A percentile compares a stretch with the other conserved stretches of the same genome.
Evolutionary conservation across 2,329 filamentous ascomycete genomes (phyloP).

Genomic region (Calonectria henricotiae): DNA sequence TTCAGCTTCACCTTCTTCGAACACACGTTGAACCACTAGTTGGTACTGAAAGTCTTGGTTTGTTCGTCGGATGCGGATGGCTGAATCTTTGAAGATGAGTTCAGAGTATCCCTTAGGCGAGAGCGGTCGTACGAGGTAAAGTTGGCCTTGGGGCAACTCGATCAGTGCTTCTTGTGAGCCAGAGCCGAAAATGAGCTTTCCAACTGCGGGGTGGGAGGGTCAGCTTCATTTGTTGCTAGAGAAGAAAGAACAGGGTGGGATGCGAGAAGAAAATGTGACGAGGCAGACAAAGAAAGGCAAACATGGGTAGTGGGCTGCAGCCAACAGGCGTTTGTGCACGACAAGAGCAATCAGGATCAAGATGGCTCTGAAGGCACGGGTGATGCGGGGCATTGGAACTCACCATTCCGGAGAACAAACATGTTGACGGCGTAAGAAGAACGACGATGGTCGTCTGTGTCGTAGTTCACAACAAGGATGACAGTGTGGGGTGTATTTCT

Average conservation of each 20-base stretch:
- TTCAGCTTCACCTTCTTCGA: slow-evolving; percentile 97
- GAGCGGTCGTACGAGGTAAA: slow-evolving; percentile 95
- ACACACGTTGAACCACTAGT: slow-evolving; percentile 94
- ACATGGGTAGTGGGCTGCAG: slow-evolving; percentile 1
- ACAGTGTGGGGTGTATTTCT: slow-evolving; percentile 11
- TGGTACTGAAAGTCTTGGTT: slow-evolving; percentile 98
- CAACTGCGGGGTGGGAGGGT: slow-evolving; percentile 70
- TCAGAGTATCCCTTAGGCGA: slow-evolving; percentile 99
- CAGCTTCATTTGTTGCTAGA: slow-evolving; percentile 32
- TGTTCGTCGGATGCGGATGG: slow-evolving; percentile 91
- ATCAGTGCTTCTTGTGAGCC: slow-evolving; percentile 93
- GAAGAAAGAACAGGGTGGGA: background rate
- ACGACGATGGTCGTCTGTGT: slow-evolving; percentile 19
- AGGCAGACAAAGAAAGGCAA: background rate
- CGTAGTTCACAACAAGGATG: background rate
- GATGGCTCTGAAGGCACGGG: slow-evolving; percentile 2
- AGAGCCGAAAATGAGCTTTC: slow-evolving; percentile 92
- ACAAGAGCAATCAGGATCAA: background rate
- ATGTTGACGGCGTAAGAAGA: slow-evolving; percentile 51
- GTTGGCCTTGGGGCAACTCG: slow-evolving; percentile 94
- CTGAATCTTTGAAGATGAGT: slow-evolving; percentile 98
- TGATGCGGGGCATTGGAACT: slow-evolving; percentile 48
- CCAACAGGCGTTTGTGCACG: slow-evolving; percentile 15
- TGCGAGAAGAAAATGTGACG: background rate
- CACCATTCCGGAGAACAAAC: slow-evolving; percentile 61